Base-by-base conservation (phyloP, 2,329 filamentous ascomycete genomes). In the Neopestalotiopsis sp. region DNA sequence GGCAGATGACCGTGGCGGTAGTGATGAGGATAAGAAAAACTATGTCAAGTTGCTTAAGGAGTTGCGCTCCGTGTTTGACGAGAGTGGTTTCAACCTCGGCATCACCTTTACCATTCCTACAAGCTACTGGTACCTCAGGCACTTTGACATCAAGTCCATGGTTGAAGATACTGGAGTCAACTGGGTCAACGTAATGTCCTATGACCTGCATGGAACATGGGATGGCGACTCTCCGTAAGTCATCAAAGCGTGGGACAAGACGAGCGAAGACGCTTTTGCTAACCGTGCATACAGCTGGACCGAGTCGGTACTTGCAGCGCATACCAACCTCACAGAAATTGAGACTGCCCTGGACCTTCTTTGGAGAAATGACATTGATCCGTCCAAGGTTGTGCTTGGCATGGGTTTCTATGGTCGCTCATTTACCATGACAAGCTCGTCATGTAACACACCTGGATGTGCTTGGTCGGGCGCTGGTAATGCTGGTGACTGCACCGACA, bases 241-340 rank as follows among this genome's bases (percentile, higher is more conserved):
- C 5, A 14, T 14, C 2, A 6, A 45, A 45, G 14, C 24, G 24
- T 28, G 24, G 3, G 4, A 45, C n/a, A 14, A 1, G 42, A 45
- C 13, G 14, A 45, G 6, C 10, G n/a, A 6, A 5, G 14, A 14
- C 42, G 42, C 7, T 49, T 49, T 45, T 49, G 42, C 42, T 49
- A 49, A 49, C 13, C 14, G n/a, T 5, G 42, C 14, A 17, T n/a
- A 65, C 70, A 78, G 76, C 70, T 79, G 62, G 1, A 79, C 76
- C 14, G 80, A 81, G 0, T 40, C 71, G 4, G 71, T 75, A 10
- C 75, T 83, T 12, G 73, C 77, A 12, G 73, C 74, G 0, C 83
- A 86, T 67, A 83, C 84, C 0, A 84, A 86, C 70, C 67, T 85
- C 1, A 83, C 82, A 4, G 82, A 86, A 71, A 85, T 85, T n/a